phyloP scores from a whole-genome alignment of 768 basidiomycete genomes.

The Mycena galopus region DNA sequence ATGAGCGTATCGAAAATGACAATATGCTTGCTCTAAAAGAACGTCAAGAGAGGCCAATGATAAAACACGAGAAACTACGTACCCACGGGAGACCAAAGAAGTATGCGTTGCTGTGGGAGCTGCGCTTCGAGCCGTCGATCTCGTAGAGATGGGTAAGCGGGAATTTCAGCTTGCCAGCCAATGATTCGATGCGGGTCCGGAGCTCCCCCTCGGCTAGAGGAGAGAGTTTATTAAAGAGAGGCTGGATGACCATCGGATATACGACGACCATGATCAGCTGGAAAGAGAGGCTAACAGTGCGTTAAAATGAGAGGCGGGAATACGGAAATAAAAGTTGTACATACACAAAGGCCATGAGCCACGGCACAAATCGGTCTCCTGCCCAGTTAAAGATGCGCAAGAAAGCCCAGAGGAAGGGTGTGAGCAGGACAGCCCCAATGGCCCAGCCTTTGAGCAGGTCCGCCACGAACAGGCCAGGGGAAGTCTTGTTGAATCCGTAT shows the following conservation, averaged over 20 bases:
- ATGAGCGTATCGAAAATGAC: constrained; percentile 98
- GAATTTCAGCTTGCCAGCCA: constrained; percentile 89
- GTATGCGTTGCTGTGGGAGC: constrained; percentile 97
- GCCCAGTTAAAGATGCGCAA: constrained; percentile 94
- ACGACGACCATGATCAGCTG: constrained; percentile 87
- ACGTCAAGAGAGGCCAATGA: not conserved
- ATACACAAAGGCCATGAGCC: constrained; percentile 93
- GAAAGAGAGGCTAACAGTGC: constrained; percentile 75
- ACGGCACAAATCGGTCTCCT: constrained; percentile 92
- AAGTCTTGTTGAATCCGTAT: constrained; percentile 98
- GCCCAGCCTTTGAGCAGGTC: constrained; percentile 88
- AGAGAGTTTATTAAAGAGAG: constrained; percentile 97
- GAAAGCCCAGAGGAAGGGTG: constrained; percentile 90
- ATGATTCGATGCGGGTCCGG: constrained; percentile 78
- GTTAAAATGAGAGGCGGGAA: not conserved
- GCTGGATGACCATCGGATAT: constrained; percentile 91
- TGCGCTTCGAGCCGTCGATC: constrained; percentile 96
- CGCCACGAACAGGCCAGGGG: constrained; percentile 76
- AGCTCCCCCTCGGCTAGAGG: constrained; percentile 85
- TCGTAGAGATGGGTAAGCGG: constrained; percentile 95
- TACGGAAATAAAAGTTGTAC: constrained; percentile 42
- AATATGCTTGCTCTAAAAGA: constrained; percentile 85
- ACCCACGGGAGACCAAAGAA: constrained; percentile 98
- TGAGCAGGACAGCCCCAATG: constrained; percentile 77
- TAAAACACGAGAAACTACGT: constrained; percentile 33